phyloP scores from a whole-genome alignment of 2,329 filamentous ascomycete species.

The Neonectria punicea region DNA sequence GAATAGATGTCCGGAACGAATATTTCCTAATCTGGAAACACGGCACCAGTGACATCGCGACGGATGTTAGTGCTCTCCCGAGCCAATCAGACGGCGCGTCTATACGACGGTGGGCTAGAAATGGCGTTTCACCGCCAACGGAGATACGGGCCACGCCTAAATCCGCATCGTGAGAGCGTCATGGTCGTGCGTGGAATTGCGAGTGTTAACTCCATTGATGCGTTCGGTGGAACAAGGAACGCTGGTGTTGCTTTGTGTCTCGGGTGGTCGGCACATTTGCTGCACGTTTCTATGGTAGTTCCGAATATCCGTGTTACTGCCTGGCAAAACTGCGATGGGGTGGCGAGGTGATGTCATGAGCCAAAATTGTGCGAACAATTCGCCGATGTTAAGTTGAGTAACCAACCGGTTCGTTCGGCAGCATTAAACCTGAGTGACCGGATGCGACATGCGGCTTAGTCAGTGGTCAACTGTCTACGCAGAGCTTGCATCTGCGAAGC shows the following conservation, averaged over 20 bases:
- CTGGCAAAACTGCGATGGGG: neutral
- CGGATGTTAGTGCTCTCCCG: neutral
- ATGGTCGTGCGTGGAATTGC: neutral
- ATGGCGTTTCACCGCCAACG: conserved; percentile 13
- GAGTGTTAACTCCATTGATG: neutral
- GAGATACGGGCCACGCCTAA: conserved; percentile 19
- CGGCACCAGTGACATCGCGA: conserved; percentile 4
- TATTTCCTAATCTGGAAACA: conserved; percentile 4
- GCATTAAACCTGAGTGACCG: no score
- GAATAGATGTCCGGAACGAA: conserved; percentile 4
- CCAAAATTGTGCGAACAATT: neutral
- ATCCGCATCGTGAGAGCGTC: conserved; percentile 18
- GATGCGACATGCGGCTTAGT: no score
- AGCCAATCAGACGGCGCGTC: conserved; percentile 13
- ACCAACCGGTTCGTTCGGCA: no score
- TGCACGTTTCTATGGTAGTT: neutral
- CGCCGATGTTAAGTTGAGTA: no score
- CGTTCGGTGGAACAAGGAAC: neutral
- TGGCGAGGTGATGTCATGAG: neutral
- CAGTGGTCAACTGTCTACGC: no score
- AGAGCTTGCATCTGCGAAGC: no score
- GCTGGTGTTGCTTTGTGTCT: neutral
- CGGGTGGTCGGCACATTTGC: neutral
- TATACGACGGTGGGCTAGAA: conserved; percentile 25
- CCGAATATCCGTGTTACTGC: neutral